A percentile compares a stretch with the other conserved stretches of the same genome.
Conservation (phyloP, 768 basidiomycete species). For the Neoboletus subvelutipes region DNA sequence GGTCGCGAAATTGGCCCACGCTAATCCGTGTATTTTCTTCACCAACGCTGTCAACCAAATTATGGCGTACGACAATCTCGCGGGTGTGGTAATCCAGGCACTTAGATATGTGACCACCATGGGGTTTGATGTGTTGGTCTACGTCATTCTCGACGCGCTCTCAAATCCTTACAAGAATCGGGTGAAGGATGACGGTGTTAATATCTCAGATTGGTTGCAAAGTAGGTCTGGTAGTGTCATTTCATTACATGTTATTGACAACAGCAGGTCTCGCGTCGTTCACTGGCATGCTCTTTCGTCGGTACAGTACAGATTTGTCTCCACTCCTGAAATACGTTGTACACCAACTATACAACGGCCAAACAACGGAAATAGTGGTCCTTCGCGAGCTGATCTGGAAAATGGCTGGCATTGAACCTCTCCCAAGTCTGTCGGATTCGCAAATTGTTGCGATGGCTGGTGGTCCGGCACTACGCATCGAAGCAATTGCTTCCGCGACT, state of each 20-base stretch:
- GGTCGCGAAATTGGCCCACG: slow-evolving; percentile 91
- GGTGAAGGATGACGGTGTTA: slow-evolving; percentile 90
- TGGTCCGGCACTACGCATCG: slow-evolving; percentile 81
- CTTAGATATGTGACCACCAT: slow-evolving; percentile 87
- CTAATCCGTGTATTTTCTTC: slow-evolving; percentile 92
- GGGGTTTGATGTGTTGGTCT: slow-evolving; percentile 92
- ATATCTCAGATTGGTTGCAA: slow-evolving; percentile 87
- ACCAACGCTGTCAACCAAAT: slow-evolving; percentile 87
- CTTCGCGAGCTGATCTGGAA: slow-evolving; percentile 92
- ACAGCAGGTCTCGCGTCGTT: slow-evolving; percentile 83
- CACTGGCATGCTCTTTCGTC: slow-evolving; percentile 86
- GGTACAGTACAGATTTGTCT: slow-evolving; percentile 80
- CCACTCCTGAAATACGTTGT: slow-evolving; percentile 88
- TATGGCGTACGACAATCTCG: slow-evolving; percentile 94
- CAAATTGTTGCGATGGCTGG: slow-evolving; percentile 92
- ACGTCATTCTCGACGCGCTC: slow-evolving; percentile 81
- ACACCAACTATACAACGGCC: slow-evolving; percentile 81
- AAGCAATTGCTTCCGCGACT: slow-evolving; percentile 78
- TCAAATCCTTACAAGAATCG: slow-evolving; percentile 79
- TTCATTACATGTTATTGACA: slow-evolving; percentile 20
- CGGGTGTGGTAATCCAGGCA: slow-evolving; percentile 85
- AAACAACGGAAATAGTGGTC: slow-evolving; percentile 86
- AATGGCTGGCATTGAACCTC: slow-evolving; percentile 92
- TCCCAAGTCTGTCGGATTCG: slow-evolving; percentile 84
- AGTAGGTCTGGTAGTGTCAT: slow-evolving; percentile 54